phyloP scores from a whole-genome alignment of 768 basidiomycete genomes.

The Mycena olivaceomarginata region DNA sequence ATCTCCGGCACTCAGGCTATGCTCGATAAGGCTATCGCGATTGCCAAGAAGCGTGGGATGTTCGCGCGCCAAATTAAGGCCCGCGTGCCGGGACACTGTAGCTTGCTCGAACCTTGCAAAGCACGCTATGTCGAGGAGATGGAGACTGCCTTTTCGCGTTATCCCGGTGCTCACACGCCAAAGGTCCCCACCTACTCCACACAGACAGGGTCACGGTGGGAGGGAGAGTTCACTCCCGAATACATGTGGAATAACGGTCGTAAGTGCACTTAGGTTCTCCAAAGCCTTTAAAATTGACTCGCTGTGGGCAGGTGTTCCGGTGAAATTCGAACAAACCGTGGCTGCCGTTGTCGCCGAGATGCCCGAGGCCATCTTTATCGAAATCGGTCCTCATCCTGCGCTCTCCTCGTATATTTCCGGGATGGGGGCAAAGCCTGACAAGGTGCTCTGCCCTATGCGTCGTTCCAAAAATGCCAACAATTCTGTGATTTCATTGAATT shows the following conservation, averaged over 20 bases:
- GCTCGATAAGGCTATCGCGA: conserved; percentile 54
- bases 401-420: conserved; percentile 56
- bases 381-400: conserved; percentile 63
- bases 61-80: conserved; percentile 61
- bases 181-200: conserved; percentile 60
- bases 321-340: conserved; percentile 59
- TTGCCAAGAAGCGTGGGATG: conserved; percentile 51
- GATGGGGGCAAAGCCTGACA: conserved; percentile 41
- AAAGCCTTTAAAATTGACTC: neutral
- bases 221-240: conserved; percentile 52
- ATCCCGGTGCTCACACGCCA: conserved; percentile 52
- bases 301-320: conserved; percentile 46
- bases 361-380: conserved; percentile 56
- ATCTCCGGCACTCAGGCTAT: conserved; percentile 55
- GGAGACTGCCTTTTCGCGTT: conserved; percentile 56
- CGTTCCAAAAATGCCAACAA: conserved; percentile 46
- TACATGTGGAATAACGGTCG: conserved; percentile 65
- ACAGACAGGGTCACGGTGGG: conserved; percentile 50
- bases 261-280: neutral
- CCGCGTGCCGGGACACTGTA: conserved; percentile 61
- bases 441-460: conserved; percentile 52
- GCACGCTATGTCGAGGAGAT: conserved; percentile 51
- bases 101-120: conserved; percentile 59
- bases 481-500: too few species aligned
- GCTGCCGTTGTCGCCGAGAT: conserved; percentile 44